Evolutionary conservation across 805 yeast genomes (phyloP).

Genomic region (Candida chauliodis): DNA sequence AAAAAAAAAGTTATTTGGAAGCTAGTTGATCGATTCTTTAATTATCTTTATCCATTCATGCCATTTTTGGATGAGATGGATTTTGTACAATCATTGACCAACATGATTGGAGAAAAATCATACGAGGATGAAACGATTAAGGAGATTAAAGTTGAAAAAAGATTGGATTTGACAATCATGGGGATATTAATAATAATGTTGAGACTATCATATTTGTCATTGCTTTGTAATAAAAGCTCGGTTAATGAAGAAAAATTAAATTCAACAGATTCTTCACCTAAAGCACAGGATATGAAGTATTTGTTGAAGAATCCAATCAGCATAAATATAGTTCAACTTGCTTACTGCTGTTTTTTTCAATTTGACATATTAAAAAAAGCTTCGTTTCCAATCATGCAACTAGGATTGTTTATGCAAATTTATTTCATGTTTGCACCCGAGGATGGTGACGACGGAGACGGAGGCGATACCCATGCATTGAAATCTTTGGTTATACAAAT

Average conservation of each 20-base stretch:
- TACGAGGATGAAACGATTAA: conserved; percentile 21
- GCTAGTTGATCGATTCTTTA: conserved; percentile 40
- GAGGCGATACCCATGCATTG: conserved; percentile 30
- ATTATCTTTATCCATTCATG: conserved; percentile 43
- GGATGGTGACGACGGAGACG: conserved; percentile 41
- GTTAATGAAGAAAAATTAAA: conserved; percentile 26
- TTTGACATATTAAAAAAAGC: conserved; percentile 45
- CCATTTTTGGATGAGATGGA: conserved; percentile 42
- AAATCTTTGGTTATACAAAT: conserved; percentile 30
- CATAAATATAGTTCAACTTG: conserved; percentile 42
- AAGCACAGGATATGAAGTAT: conserved; percentile 29
- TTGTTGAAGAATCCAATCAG: conserved; percentile 46
- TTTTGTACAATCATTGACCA: conserved; percentile 26
- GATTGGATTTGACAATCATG: conserved; percentile 37
- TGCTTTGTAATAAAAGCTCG: conserved; percentile 27
- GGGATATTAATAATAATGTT: conserved; percentile 40
- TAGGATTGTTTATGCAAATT: conserved; percentile 25
- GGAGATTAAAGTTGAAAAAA: conserved; percentile 29
- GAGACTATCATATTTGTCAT: conserved; percentile 39
- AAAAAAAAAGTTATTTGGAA: conserved; percentile 35
- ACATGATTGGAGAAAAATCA: conserved; percentile 32
- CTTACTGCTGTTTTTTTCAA: conserved; percentile 53
- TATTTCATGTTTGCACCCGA: conserved; percentile 37
- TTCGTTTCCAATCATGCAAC: conserved; percentile 27
- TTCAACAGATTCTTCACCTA: conserved; percentile 19